Evolutionary conservation across 2,329 filamentous ascomycete genomes (phyloP), one percentile per base, ranked within the genome.

Genomic region (Thelonectria discophora): DNA sequence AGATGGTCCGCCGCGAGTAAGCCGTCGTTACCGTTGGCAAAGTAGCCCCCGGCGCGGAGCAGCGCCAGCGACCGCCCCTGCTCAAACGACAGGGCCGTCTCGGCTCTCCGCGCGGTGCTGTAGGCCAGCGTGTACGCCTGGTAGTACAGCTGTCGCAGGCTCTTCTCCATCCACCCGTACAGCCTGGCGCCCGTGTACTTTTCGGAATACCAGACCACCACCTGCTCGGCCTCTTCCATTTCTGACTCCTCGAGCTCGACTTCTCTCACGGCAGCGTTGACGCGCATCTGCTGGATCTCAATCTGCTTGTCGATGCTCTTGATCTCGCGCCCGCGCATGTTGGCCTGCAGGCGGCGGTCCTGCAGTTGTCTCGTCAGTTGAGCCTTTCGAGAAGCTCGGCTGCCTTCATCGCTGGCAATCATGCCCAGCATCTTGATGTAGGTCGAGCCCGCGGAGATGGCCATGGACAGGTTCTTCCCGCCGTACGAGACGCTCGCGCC

Each of bases 31-130:
- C 18, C 17, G 12, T 7, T 39, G 15, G 62, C n/a, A 55, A 55
- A 60, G 34, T 62, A 56, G 1, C 51, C 46, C 30, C 10, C 10
- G 8, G 30, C 20, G 9, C 8, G 21, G 45, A 18, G 42, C 32
- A 32, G 30, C 9, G 17, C 21, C 32, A 27, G 13, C 50, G 12
- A 45, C 21, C 17, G 30, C 13, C 18, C n/a, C 24, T 60, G 10
- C 40, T 65, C 63, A 46, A 60, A 63, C 12, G 21, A 43, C 21
- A 60, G 58, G 2, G 60, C 63, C 13, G 21, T 42, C 48, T 65
- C 55, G 1, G 63, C 60, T 6, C 47, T 40, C 15, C 39, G 40
- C 8, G 42, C 52, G 1, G 55, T 21, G 15, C 62, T 54, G 10
- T 24, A 30, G 3, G 58, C 46, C 1, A 58, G 18, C 0, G 12